Conservation (phyloP, 139 green algal genomes). For the Chlamydomonas sp. region DNA sequence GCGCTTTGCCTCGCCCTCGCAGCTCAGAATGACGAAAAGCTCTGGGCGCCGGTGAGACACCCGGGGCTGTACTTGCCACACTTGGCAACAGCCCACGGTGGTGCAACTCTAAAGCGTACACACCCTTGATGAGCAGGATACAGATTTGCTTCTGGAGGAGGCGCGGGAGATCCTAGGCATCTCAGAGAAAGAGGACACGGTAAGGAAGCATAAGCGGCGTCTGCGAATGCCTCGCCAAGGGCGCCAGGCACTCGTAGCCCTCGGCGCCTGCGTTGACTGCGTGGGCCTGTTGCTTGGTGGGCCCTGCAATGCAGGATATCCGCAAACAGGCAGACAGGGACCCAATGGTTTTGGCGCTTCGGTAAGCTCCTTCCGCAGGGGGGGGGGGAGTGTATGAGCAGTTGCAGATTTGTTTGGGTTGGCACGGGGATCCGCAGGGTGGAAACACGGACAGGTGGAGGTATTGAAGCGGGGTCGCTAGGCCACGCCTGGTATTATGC, state of each 20-base stretch:
- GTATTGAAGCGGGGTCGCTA: too few species aligned
- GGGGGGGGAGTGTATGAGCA: not conserved
- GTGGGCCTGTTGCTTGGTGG: not conserved
- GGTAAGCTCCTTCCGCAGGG: not conserved
- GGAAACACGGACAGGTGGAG: too few species aligned
- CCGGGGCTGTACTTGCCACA: too few species aligned
- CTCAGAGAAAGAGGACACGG: conserved; percentile 17
- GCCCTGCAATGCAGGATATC: not conserved
- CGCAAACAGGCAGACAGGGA: conserved; percentile 15
- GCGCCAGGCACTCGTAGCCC: too few species aligned
- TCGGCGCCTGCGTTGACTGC: too few species aligned
- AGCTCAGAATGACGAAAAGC: conserved; percentile 26
- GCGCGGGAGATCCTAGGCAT: conserved; percentile 14
- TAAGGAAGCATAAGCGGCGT: not conserved
- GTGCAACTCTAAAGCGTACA: too few species aligned
- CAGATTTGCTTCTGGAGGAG: conserved; percentile 24
- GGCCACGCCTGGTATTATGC: too few species aligned
- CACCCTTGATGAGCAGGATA: conserved; percentile 1
- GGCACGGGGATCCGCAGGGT: too few species aligned
- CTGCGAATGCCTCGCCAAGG: too few species aligned
- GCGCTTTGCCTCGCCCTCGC: conserved; percentile 29
- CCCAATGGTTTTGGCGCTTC: conserved; percentile 2
- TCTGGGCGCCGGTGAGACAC: conserved; percentile 24
- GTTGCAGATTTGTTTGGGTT: too few species aligned
- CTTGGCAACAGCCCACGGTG: too few species aligned